Conservation (phyloP, 768 basidiomycete species). For the Trametes gibbosa region DNA sequence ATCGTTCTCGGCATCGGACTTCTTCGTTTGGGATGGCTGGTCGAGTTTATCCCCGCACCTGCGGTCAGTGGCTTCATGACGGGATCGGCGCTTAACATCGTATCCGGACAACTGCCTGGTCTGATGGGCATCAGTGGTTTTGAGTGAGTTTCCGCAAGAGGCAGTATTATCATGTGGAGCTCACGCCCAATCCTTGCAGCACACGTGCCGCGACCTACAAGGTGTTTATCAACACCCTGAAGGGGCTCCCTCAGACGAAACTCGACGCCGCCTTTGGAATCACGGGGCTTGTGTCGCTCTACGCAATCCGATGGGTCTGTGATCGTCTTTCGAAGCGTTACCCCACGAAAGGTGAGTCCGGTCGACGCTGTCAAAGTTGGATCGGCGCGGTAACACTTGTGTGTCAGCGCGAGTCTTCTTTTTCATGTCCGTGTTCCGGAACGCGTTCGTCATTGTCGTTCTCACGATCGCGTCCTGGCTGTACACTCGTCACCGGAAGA, state of each 20-base stretch:
- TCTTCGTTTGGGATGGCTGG: conserved; percentile 87
- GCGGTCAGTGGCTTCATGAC: conserved; percentile 93
- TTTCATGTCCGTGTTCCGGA: conserved; percentile 71
- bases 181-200: conserved; percentile 38
- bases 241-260: conserved; percentile 63
- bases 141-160: conserved; percentile 47
- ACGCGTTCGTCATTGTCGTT: conserved; percentile 83
- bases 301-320: conserved; percentile 63
- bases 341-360: conserved; percentile 52
- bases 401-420: conserved; percentile 69
- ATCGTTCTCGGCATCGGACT: conserved; percentile 88
- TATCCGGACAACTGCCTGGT: conserved; percentile 80
- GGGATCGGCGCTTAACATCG: conserved; percentile 89
- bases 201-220: conserved; percentile 80
- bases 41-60: conserved; percentile 87
- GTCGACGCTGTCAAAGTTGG: neutral
- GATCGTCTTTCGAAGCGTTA: conserved; percentile 49
- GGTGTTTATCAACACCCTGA: conserved; percentile 91
- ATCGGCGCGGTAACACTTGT: neutral
- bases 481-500: conserved; percentile 62
- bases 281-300: conserved; percentile 65
- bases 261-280: conserved; percentile 91
- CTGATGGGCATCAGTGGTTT: conserved; percentile 85
- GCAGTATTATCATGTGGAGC: neutral
- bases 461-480: conserved; percentile 86